Evolutionary conservation across 1,284 basidiomycete species (phyloP), one percentile per base, ranked within the genome.

Genomic region (Leccinum subrobustum): DNA sequence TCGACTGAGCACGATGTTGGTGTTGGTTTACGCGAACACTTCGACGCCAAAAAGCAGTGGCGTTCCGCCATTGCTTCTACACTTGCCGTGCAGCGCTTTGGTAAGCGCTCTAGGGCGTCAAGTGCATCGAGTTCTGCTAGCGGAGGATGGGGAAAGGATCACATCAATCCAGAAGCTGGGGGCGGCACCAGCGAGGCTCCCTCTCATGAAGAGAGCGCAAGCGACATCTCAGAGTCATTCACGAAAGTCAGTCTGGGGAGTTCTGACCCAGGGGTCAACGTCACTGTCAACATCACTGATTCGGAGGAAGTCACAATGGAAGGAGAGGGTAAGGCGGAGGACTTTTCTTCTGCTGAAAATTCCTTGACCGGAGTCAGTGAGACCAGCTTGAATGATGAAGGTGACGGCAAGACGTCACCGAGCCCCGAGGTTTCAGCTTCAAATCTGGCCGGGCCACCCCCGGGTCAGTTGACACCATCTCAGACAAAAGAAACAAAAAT

Each of bases 11-110:
- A 89, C 71, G 93, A 96, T 68, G 81, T 96, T 33, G 79, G 76
- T 23, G 67, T 70, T 7, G 91, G 88, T 25, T 78, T 95, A 54
- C 87, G 89, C 31, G 87, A 91, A 33, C 86, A 94, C 78, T 93
- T 93, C 74, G 81, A 91, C 68, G 81, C 91, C 0, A 80, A 80
- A 35, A 84, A 83, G 1, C 81, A 81, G 52, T 93, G 91, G 91
- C 80, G 82, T 52, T 76, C 79, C 3, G 91, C 88, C 4, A 91
- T 93, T 64, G 74, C 79, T 25, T 81, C 83, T 56, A 84, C 86
- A 11, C 82, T 86, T 29, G 87, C 84, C 1, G 7, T 87, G 20
- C 70, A 78, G 29, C 81, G 86, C 39, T 72, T 84, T 54, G 85
- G 83, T 63, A 82, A 79, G 29, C 66, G 75, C 25, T 70, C 72